Percentiles rank a stretch among this genome's conserved stretches.
These are phyloP conservation scores for Aspergillus steynii DNA, from an alignment of 495 filamentous ascomycete genomes.

Conservation along the genomic window DNA sequence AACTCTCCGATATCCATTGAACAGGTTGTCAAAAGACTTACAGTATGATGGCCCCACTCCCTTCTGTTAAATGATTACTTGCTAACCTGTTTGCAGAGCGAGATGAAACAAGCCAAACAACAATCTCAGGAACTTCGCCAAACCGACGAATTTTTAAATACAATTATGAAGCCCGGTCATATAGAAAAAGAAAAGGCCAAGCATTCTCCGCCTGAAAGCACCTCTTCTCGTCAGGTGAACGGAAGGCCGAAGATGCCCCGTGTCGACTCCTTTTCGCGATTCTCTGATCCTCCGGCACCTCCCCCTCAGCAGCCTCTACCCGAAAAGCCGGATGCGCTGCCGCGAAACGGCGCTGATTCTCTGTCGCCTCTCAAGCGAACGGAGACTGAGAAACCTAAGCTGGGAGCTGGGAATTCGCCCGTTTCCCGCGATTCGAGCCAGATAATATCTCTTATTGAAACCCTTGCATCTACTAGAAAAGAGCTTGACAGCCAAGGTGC, in stretches of 20 bases:
- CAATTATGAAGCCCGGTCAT: slow-evolving; percentile 67
- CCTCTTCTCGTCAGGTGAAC: slow-evolving; percentile 40
- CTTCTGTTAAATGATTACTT: slow-evolving; percentile 16
- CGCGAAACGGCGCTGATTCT: slow-evolving; percentile 43
- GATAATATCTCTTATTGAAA: slow-evolving; percentile 78
- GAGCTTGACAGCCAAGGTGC: slow-evolving; percentile 77
- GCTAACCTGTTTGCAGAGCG: slow-evolving; percentile 54
- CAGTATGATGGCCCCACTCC: slow-evolving; percentile 50
- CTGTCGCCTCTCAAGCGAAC: slow-evolving; percentile 63
- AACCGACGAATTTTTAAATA: slow-evolving; percentile 76
- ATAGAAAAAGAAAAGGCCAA: slow-evolving; percentile 62
- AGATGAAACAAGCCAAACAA: slow-evolving; percentile 83
- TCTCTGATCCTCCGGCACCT: slow-evolving; percentile 87
- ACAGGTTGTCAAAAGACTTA: slow-evolving; percentile 89
- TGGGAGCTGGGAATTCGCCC: slow-evolving; percentile 57
- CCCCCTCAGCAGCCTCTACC: slow-evolving; percentile 89
- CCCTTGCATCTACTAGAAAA: slow-evolving; percentile 73
- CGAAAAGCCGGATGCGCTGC: slow-evolving; percentile 77
- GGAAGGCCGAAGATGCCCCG: slow-evolving; percentile 57
- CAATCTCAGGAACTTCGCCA: slow-evolving; percentile 81
- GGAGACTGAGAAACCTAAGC: slow-evolving; percentile 73
- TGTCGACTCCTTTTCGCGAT: slow-evolving; percentile 58
- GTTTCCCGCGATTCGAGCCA: slow-evolving; percentile 68
- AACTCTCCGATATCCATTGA: slow-evolving; percentile 88
- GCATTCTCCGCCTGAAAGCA: slow-evolving; percentile 39